Evolutionary conservation across 2,329 filamentous ascomycete genomes (phyloP).

Genomic region (Xylaria sp.): DNA sequence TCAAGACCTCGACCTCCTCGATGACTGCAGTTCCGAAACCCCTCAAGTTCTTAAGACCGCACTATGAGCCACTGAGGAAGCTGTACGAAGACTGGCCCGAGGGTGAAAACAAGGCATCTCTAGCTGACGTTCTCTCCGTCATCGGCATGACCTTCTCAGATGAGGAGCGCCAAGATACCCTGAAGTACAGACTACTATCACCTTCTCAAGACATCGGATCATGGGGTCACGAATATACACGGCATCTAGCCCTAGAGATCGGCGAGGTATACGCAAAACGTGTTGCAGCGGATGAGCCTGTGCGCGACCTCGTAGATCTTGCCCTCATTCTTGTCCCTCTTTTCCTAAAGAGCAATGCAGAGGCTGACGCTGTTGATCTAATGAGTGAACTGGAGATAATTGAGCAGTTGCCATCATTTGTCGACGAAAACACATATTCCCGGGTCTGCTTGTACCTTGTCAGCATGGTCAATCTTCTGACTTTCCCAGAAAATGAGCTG

Average conservation of each 20-base stretch:
- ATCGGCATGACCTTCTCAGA: constrained; percentile 99
- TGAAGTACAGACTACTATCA: constrained; percentile 92
- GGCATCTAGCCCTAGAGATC: constrained; percentile 94
- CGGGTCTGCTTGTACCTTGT: constrained; percentile 98
- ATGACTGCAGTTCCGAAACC: constrained; percentile 99
- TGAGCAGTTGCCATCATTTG: constrained; percentile 85
- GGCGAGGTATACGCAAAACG: constrained; percentile 93
- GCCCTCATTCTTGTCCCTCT: constrained; percentile 88
- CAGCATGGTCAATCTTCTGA: constrained; percentile 97
- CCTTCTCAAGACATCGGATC: constrained; percentile 93
- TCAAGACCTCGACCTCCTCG: constrained; percentile 98
- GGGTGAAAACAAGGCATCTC: constrained; percentile 84
- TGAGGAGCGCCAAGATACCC: constrained; percentile 92
- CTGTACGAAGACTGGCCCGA: constrained; percentile 90
- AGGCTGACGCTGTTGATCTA: constrained; percentile 96
- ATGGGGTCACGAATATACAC: constrained; percentile 98
- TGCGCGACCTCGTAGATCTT: constrained; percentile 86
- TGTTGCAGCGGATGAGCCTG: constrained; percentile 84
- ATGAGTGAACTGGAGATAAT: constrained; percentile 98
- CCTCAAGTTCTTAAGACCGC: constrained; percentile 95
- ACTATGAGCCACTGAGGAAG: constrained; percentile 90
- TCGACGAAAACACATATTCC: constrained; percentile 93
- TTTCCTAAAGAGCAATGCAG: constrained; percentile 96
- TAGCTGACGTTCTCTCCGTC: constrained; percentile 96
- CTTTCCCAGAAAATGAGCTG: constrained; percentile 95